These are phyloP conservation scores for Ophiosphaerella narmari DNA, from an alignment of 2,329 filamentous ascomycete species.

Conservation along the genomic window DNA sequence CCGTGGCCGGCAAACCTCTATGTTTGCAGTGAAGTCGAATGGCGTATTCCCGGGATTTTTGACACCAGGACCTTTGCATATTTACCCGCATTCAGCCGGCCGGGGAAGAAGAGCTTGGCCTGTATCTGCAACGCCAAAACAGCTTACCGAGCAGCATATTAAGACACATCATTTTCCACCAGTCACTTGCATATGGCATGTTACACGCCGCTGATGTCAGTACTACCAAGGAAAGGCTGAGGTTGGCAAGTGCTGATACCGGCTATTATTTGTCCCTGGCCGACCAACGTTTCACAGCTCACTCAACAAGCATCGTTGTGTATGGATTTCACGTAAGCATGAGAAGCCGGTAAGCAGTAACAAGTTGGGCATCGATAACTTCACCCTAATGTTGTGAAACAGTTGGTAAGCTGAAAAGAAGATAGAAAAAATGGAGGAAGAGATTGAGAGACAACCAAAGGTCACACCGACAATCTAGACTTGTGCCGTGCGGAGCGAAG, in stretches of 20 bases:
- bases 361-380: conserved; percentile 1
- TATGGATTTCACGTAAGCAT: neutral
- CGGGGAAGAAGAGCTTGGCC: conserved; percentile 8
- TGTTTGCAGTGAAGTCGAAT: neutral
- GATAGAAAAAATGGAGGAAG: neutral
- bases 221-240: neutral
- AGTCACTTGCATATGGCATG: conserved; percentile 8
- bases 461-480: neutral
- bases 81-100: conserved; percentile 36
- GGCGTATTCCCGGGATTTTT: conserved; percentile 11
- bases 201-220: conserved; percentile 10
- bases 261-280: neutral
- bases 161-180: conserved; percentile 8
- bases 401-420: neutral
- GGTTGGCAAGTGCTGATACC: conserved; percentile 2
- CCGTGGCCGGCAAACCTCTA: neutral
- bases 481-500: neutral
- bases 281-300: neutral
- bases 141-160: neutral
- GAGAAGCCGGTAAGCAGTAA: neutral
- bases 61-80: conserved; percentile 17
- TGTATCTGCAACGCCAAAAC: neutral
- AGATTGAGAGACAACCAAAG: no score
- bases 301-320: neutral
- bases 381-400: conserved; percentile 1